Percentiles rank a stretch among this genome's conserved stretches.
These are phyloP conservation scores for Globisporangium carolinianum DNA, from an alignment of 352 stramenopile species.

Conservation along the genomic window DNA sequence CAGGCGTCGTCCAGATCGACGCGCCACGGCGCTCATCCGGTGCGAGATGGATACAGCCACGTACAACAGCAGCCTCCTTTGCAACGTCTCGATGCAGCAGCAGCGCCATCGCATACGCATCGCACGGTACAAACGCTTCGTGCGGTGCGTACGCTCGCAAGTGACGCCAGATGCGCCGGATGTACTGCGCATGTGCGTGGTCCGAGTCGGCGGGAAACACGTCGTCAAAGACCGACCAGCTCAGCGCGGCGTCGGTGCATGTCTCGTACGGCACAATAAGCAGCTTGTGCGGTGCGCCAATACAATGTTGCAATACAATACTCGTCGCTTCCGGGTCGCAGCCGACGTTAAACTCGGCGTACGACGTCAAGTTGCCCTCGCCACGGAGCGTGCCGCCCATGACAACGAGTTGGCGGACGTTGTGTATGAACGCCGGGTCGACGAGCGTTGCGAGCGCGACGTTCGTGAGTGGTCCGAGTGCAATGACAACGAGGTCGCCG, in stretches of 20 bases:
- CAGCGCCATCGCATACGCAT: constrained; percentile 66
- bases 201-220: constrained; percentile 38
- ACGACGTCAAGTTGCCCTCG: constrained; percentile 59
- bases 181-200: constrained; percentile 35
- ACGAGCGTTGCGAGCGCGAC: constrained; percentile 66
- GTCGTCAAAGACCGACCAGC: constrained; percentile 63
- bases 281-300: constrained; percentile 36
- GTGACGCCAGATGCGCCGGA: constrained; percentile 59
- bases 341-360: constrained; percentile 76
- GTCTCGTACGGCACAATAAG: constrained; percentile 71
- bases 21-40: constrained; percentile 42
- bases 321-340: constrained; percentile 75
- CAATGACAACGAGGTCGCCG: constrained; percentile 69
- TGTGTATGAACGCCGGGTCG: constrained; percentile 54
- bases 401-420: constrained; percentile 58
- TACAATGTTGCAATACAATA: constrained; percentile 65
- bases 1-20: constrained; percentile 28
- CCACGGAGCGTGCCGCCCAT: constrained; percentile 71
- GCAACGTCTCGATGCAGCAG: constrained; percentile 51
- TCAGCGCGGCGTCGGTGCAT: constrained; percentile 36
- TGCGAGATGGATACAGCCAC: constrained; percentile 50
- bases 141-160: constrained; percentile 34
- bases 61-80: constrained; percentile 30
- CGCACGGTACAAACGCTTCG: constrained; percentile 57
- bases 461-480: constrained; percentile 73